These are phyloP conservation scores for Eimeria brunetti DNA, from an alignment of 169 alveolate species.

Conservation along the genomic window DNA sequence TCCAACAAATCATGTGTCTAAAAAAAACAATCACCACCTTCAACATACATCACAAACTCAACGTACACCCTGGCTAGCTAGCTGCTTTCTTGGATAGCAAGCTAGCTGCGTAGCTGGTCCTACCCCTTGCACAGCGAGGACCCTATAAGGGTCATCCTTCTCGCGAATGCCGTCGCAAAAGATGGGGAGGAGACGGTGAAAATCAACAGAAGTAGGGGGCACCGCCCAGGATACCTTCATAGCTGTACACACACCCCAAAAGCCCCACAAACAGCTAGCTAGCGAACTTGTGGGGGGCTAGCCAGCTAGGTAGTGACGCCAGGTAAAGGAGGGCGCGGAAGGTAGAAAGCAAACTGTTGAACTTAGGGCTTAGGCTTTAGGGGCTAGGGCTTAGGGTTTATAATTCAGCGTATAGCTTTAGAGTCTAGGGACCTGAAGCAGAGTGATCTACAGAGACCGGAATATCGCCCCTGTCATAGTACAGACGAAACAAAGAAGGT, in stretches of 20 bases:
- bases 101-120: conserved; percentile 9
- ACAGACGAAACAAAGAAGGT: conserved; percentile 92
- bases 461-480: conserved; percentile 96
- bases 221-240: conserved; percentile 92
- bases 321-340: too few relatives aligned
- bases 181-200: conserved; percentile 95
- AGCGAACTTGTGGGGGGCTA: background rate
- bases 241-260: conserved; percentile 77
- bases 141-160: conserved; percentile 94
- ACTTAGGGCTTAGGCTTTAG: too few relatives aligned
- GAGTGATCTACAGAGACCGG: conserved; percentile 90
- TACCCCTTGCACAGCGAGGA: conserved; percentile 91
- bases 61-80: background rate
- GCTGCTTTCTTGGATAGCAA: too few relatives aligned
- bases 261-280: background rate
- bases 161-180: conserved; percentile 97
- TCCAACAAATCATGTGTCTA: conserved; percentile 89
- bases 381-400: too few relatives aligned
- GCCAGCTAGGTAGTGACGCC: background rate
- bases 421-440: conserved; percentile 76
- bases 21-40: background rate
- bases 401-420: too few relatives aligned
- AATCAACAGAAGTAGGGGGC: conserved; percentile 92
- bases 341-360: too few relatives aligned
- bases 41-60: background rate